Evolutionary conservation across 2,329 filamentous ascomycete species (phyloP).

Genomic region (Laburnicola sp.): DNA sequence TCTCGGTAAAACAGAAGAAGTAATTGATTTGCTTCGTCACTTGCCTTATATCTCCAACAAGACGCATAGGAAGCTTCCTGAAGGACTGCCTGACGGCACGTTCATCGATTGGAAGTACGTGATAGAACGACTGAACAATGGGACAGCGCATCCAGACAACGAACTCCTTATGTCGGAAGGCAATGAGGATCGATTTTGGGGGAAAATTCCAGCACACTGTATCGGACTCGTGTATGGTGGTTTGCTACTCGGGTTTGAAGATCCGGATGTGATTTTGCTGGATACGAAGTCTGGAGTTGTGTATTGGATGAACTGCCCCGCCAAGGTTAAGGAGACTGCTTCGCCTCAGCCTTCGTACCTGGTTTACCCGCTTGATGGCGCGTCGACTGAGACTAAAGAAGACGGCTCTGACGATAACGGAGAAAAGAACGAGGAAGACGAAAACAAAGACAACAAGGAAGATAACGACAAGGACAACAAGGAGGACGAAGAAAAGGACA

Average conservation of each 20-base stretch:
- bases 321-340: not conserved
- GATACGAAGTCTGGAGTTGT: not conserved
- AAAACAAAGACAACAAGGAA: too few species aligned
- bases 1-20: not conserved
- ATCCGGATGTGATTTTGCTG: slow-evolving; percentile 2
- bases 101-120: not conserved
- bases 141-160: not conserved
- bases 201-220: not conserved
- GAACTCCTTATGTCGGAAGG: not conserved
- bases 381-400: too few species aligned
- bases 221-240: slow-evolving; percentile 1
- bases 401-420: too few species aligned
- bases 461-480: too few species aligned
- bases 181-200: not conserved
- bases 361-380: too few species aligned
- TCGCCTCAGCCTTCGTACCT: not conserved
- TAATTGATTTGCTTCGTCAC: not conserved
- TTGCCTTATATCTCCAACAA: not conserved
- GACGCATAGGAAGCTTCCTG: not conserved
- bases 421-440: too few species aligned
- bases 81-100: not conserved
- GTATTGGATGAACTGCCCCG: slow-evolving; percentile 4
- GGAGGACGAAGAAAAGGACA: too few species aligned
- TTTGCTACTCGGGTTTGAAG: not conserved
- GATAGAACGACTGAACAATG: not conserved